Conservation (phyloP, 1,284 basidiomycete species). For the Pseudomicrostroma phylloplanum region DNA sequence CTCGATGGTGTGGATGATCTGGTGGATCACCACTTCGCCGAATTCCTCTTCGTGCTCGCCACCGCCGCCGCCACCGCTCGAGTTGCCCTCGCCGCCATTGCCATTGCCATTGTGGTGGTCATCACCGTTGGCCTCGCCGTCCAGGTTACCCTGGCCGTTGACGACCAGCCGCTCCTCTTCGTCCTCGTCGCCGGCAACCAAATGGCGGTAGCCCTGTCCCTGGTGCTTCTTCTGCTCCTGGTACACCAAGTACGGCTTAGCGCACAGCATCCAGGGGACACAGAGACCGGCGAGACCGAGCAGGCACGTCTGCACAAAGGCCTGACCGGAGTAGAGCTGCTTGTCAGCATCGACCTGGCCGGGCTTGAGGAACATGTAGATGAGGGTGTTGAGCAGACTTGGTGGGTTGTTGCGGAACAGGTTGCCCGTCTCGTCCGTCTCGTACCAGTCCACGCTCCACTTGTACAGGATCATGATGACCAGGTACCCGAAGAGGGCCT, state of each 20-base stretch:
- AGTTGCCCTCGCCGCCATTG: conserved; percentile 66
- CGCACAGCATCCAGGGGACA: conserved; percentile 88
- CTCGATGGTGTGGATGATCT: conserved; percentile 70
- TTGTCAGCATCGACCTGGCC: conserved; percentile 60
- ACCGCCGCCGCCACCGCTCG: conserved; percentile 59
- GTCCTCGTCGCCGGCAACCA: conserved; percentile 27
- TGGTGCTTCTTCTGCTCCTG: conserved; percentile 82
- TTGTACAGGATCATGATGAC: conserved; percentile 94
- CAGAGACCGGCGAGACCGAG: conserved; percentile 76
- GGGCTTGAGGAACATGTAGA: conserved; percentile 50
- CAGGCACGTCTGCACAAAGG: conserved; percentile 73
- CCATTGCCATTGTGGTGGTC: conserved; percentile 58
- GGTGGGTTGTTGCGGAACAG: conserved; percentile 61
- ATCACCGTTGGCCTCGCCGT: conserved; percentile 51
- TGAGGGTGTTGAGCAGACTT: conserved; percentile 62
- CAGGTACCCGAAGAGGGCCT: conserved; percentile 95
- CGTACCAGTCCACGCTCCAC: conserved; percentile 87
- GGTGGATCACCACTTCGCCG: conserved; percentile 89
- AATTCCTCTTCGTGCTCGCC: conserved; percentile 63
- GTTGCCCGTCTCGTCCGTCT: conserved; percentile 56
- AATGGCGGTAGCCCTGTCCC: conserved; percentile 68
- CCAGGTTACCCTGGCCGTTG: conserved; percentile 37
- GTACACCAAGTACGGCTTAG: conserved; percentile 89
- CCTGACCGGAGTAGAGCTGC: conserved; percentile 81
- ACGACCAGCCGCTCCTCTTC: conserved; percentile 23